These are phyloP conservation scores for Leptodermis oblonga DNA, from an alignment of 257 asterid genomes.

Conservation along the genomic window DNA sequence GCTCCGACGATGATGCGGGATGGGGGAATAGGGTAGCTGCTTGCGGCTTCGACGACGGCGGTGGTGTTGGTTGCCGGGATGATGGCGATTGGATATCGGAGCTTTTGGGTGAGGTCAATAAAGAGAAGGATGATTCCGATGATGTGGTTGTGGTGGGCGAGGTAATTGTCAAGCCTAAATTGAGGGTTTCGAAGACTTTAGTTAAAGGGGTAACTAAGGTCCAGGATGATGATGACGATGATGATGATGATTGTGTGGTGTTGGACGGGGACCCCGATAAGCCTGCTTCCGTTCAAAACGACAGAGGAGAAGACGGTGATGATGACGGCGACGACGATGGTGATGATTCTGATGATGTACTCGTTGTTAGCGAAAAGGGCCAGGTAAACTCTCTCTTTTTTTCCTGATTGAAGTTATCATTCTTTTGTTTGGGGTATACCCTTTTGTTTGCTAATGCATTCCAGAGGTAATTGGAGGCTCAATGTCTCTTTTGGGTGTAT, in stretches of 20 bases:
- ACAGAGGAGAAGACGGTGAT: constrained; percentile 14
- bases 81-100: constrained; percentile 57
- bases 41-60: constrained; percentile 13
- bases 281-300: constrained; percentile 24
- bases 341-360: constrained; percentile 60
- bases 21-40: constrained; percentile 24
- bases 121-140: constrained; percentile 38
- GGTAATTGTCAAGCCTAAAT: constrained; percentile 26
- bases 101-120: constrained; percentile 42
- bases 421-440: neutral
- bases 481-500: neutral
- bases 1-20: constrained; percentile 70
- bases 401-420: neutral
- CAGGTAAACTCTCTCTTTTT: constrained; percentile 44
- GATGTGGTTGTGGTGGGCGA: constrained; percentile 53
- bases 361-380: constrained; percentile 74
- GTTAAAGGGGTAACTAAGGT: constrained; percentile 9
- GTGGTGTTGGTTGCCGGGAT: constrained; percentile 32
- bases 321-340: no score
- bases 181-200: constrained; percentile 17
- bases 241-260: constrained; percentile 74
- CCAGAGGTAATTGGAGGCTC: neutral
- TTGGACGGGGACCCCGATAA: constrained; percentile 74
- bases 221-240: constrained; percentile 12
- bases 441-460: neutral